Evolutionary conservation across 2,329 filamentous ascomycete species (phyloP).

Genomic region (Phialocephala subalpina): DNA sequence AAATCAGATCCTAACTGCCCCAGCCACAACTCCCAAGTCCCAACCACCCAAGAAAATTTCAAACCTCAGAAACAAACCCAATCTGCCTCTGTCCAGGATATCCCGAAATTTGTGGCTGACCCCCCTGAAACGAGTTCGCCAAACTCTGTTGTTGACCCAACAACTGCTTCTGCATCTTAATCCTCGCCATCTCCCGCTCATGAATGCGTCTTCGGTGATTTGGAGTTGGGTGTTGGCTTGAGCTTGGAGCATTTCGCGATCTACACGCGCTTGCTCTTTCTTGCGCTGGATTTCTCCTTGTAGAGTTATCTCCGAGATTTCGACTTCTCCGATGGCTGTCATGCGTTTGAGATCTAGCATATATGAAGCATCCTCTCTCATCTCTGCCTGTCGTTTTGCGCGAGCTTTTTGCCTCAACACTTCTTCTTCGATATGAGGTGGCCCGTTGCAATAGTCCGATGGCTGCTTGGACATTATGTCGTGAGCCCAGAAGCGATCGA

Average conservation of each 20-base stretch:
- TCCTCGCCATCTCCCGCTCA: constrained; percentile 29
- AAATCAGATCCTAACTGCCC: too few species aligned
- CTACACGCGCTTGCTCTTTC: constrained; percentile 15
- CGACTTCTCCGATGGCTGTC: constrained; percentile 17
- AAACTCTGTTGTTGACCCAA: constrained; percentile 19
- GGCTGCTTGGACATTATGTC: constrained; percentile 28
- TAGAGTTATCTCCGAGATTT: constrained; percentile 23
- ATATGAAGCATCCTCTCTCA: constrained; percentile 21
- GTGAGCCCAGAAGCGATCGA: constrained; percentile 30
- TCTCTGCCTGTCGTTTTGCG: constrained; percentile 23
- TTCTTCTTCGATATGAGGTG: constrained; percentile 29
- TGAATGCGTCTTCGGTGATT: constrained; percentile 17
- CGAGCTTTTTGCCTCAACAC: constrained; percentile 25
- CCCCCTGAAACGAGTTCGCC: constrained; percentile 15
- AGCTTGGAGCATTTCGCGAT: constrained; percentile 17
- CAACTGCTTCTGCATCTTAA: constrained; percentile 28
- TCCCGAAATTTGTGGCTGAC: not conserved
- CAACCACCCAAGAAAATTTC: not conserved
- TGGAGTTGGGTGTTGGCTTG: constrained; percentile 20
- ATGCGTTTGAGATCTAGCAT: constrained; percentile 24
- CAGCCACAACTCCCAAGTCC: too few species aligned
- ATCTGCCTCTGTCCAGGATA: constrained; percentile 26
- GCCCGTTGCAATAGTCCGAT: constrained; percentile 24
- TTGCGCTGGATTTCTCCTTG: constrained; percentile 19
- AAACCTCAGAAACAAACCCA: constrained; percentile 23